Conservation (phyloP, 2,329 filamentous ascomycete genomes). For the Hypoxylon sp. region DNA sequence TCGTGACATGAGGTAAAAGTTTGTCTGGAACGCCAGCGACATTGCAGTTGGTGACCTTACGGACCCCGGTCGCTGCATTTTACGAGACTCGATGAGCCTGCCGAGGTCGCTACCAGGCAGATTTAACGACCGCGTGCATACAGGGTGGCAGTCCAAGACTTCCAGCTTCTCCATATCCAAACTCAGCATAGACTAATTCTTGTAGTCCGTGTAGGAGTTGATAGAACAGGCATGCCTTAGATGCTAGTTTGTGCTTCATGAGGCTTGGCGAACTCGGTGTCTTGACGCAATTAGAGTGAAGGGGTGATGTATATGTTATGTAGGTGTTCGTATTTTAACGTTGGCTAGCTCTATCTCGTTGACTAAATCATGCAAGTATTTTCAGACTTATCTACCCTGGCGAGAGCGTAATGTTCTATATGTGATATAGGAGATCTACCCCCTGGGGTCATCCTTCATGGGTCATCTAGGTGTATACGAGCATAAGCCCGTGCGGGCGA, state of each 20-base stretch:
- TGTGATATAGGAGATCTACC: background rate
- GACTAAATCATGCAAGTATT: slow-evolving; percentile 20
- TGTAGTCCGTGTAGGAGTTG: background rate
- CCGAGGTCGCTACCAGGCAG: background rate
- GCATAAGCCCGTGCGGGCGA: slow-evolving; percentile 5
- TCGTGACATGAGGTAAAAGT: slow-evolving; percentile 11
- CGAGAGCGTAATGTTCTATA: background rate
- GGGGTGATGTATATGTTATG: slow-evolving; percentile 35
- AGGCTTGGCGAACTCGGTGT: slow-evolving; percentile 1
- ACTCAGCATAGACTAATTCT: background rate
- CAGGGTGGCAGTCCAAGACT: background rate
- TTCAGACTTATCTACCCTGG: background rate
- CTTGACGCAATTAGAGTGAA: slow-evolving; percentile 29
- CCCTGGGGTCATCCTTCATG: background rate
- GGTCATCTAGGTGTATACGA: background rate
- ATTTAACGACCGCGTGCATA: background rate
- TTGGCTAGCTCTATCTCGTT: slow-evolving; percentile 17
- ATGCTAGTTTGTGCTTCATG: background rate
- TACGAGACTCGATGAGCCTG: background rate
- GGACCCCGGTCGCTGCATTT: background rate
- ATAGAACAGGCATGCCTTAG: no score
- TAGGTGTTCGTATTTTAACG: slow-evolving; percentile 32
- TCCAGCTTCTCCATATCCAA: background rate
- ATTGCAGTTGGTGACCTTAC: slow-evolving; percentile 1
- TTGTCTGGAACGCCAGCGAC: slow-evolving; percentile 1